These are phyloP conservation scores for Fonsecaea pedrosoi DNA, from an alignment of 2,329 filamentous ascomycete genomes.

Conservation along the genomic window DNA sequence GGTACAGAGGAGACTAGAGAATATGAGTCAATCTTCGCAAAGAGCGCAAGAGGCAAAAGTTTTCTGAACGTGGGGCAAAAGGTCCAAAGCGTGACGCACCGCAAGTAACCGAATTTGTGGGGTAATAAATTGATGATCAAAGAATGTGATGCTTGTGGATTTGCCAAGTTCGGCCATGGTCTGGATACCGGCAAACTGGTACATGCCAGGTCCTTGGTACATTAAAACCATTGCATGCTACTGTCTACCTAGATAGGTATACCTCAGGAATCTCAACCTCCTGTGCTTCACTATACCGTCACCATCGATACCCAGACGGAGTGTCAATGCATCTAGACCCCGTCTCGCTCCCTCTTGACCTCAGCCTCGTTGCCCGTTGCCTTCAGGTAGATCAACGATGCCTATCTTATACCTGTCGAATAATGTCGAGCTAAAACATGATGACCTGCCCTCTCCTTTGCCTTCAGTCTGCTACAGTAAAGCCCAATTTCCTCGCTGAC, in stretches of 20 bases:
- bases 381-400: background rate
- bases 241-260: background rate
- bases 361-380: background rate
- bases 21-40: slow-evolving; percentile 17
- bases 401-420: background rate
- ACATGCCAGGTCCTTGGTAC: background rate
- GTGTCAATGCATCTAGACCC: background rate
- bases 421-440: background rate
- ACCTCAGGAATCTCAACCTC: background rate
- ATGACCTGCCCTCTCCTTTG: background rate
- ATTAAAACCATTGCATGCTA: background rate
- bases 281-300: background rate
- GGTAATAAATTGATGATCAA: background rate
- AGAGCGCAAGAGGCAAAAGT: slow-evolving; percentile 16
- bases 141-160: background rate
- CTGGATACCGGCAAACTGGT: too few species aligned
- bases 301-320: background rate
- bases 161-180: too few species aligned
- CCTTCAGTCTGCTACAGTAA: background rate
- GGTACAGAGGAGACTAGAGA: background rate
- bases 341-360: background rate
- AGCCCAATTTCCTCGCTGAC: background rate
- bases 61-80: slow-evolving; percentile 19
- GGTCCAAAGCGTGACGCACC: slow-evolving; percentile 1
- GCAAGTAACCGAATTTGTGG: background rate